phyloP scores from a whole-genome alignment of 176 grass and related monocot genomes.

The Lolium rigidum region DNA sequence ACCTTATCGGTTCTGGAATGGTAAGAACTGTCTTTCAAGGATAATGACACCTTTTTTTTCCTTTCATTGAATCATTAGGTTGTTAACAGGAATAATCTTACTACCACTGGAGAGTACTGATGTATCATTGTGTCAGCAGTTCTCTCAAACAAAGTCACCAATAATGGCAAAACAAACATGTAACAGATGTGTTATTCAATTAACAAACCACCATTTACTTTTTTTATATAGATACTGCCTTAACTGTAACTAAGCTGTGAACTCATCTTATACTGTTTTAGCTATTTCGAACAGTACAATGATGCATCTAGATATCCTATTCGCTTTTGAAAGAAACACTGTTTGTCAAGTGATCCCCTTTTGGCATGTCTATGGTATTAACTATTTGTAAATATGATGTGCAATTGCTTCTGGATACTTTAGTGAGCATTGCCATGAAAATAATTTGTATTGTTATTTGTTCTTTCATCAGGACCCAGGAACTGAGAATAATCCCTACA shows the following conservation, averaged over 20 bases:
- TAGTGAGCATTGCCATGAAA: background rate
- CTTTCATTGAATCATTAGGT: background rate
- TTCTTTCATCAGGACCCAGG: conserved; percentile 52
- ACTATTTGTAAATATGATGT: conserved; percentile 7
- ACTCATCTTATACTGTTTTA: background rate
- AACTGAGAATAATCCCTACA: conserved; percentile 66
- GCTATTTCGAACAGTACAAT: background rate
- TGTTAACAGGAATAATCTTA: background rate
- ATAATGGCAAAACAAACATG: background rate
- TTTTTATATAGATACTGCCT: background rate
- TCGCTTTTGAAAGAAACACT: background rate
- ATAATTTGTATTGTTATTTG: background rate
- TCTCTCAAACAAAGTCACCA: background rate
- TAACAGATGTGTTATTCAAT: conserved; percentile 7
- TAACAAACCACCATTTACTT: background rate
- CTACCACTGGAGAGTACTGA: background rate
- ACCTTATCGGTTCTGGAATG: conserved; percentile 74
- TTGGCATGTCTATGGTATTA: background rate
- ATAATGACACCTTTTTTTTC: background rate
- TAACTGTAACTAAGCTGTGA: background rate
- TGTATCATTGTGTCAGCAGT: background rate
- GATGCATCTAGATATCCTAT: background rate
- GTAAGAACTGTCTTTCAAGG: conserved; percentile 32
- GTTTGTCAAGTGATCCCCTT: background rate
- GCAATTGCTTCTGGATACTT: conserved; percentile 10